Conservation (phyloP, 139 green algal genomes). For the Pleodorina starrii region DNA sequence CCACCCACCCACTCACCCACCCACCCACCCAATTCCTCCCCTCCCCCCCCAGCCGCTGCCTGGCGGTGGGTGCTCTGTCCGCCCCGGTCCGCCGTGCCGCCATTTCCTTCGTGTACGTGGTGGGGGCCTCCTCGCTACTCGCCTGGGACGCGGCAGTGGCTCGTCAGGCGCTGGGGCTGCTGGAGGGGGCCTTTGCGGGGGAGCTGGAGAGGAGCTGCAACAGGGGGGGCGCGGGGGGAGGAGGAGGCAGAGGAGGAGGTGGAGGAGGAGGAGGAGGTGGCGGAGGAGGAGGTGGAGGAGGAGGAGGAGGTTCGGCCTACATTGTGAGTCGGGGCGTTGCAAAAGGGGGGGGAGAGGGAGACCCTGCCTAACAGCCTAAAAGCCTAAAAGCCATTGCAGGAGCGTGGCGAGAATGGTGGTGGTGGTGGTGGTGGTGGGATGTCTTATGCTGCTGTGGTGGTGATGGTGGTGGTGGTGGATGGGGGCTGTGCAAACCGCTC, state of each 20-base stretch:
- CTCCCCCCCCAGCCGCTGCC: neutral
- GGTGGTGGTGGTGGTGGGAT: too few species aligned
- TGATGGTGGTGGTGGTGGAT: too few species aligned
- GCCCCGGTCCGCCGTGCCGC: constrained; percentile 8
- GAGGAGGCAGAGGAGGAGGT: neutral
- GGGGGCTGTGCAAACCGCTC: neutral
- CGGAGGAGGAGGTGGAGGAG: neutral
- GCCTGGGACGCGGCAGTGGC: constrained; percentile 29
- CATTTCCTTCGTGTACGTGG: constrained; percentile 14
- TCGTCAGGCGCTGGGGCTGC: neutral
- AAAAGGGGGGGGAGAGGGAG: too few species aligned
- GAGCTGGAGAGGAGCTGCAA: neutral
- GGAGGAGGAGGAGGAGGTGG: neutral
- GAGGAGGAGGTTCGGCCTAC: neutral
- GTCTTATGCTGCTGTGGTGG: too few species aligned
- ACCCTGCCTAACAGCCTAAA: too few species aligned
- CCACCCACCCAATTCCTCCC: too few species aligned
- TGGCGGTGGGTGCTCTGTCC: neutral
- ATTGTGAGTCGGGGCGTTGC: too few species aligned
- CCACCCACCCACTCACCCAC: too few species aligned
- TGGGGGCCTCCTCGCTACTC: constrained; percentile 21
- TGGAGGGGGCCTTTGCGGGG: neutral
- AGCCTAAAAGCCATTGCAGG: too few species aligned
- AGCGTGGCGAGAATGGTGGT: too few species aligned
- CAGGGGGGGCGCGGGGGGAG: neutral